Evolutionary conservation across 768 basidiomycete genomes (phyloP).

Genomic region (Kwoniella bestiolae): DNA sequence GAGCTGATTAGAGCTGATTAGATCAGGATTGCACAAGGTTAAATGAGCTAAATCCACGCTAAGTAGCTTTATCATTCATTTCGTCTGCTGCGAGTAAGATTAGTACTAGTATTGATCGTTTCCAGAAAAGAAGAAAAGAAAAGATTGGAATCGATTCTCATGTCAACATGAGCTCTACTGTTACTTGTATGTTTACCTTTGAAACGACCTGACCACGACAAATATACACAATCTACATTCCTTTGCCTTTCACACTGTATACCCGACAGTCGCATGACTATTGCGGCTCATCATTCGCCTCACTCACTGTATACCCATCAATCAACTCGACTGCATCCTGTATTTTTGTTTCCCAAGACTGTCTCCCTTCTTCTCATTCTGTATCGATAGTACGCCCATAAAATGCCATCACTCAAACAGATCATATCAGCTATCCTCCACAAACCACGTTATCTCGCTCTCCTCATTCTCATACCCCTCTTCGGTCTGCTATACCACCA

Average conservation of each 20-base stretch:
- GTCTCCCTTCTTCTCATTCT: too few species aligned
- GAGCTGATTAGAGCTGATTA: not conserved
- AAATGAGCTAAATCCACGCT: not conserved
- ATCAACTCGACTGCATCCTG: not conserved
- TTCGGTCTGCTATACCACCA: constrained; percentile 1
- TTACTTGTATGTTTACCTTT: too few species aligned
- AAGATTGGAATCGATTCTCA: not conserved
- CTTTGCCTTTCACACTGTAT: not conserved
- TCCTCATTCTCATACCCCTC: constrained; percentile 15
- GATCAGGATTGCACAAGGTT: not conserved
- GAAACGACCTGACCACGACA: not conserved
- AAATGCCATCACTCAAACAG: not conserved
- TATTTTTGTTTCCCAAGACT: not conserved
- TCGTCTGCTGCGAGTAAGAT: too few species aligned
- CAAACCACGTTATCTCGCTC: constrained; percentile 23
- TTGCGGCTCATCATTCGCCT: too few species aligned
- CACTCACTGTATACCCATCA: not conserved
- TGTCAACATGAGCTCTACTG: not conserved
- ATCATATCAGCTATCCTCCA: not conserved
- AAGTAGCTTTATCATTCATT: too few species aligned
- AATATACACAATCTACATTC: too few species aligned
- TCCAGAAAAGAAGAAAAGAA: not conserved
- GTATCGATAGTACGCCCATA: not conserved
- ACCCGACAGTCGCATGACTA: too few species aligned
- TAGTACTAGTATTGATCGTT: too few species aligned